Evolutionary conservation across 2,329 filamentous ascomycete genomes (phyloP).

Genomic region (Decorospora gaudefroyi): DNA sequence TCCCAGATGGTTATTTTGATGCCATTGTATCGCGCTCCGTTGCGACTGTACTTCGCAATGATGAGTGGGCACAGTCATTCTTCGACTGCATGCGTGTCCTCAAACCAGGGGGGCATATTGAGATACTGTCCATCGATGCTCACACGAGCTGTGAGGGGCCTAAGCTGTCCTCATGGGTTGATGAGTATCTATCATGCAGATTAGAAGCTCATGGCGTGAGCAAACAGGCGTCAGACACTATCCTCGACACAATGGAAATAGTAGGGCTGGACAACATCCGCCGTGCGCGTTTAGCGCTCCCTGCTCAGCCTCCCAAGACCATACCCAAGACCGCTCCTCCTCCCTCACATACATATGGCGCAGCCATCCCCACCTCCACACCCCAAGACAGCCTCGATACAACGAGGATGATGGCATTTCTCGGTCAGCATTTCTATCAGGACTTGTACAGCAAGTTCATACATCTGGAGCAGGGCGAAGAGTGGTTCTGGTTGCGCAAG

Average conservation of each 20-base stretch:
- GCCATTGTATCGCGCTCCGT: constrained; percentile 34
- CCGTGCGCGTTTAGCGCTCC: constrained; percentile 33
- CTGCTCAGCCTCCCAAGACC: constrained; percentile 22
- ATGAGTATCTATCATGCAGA: constrained; percentile 27
- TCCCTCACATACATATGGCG: constrained; percentile 13
- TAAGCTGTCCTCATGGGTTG: constrained; percentile 29
- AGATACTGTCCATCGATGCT: constrained; percentile 33
- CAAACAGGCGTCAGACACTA: constrained; percentile 32
- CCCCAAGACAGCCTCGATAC: constrained; percentile 28
- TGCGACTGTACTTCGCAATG: constrained; percentile 30
- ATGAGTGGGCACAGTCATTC: constrained; percentile 36
- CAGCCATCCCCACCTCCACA: constrained; percentile 16
- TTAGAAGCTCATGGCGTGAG: constrained; percentile 30
- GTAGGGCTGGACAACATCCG: constrained; percentile 36
- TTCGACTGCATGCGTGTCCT: constrained; percentile 37
- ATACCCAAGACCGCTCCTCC: constrained; percentile 9
- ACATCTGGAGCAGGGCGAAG: constrained; percentile 23
- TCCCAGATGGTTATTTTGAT: constrained; percentile 35
- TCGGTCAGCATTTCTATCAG: constrained; percentile 36
- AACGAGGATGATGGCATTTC: constrained; percentile 33
- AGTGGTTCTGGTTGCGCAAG: constrained; percentile 35
- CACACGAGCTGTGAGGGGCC: constrained; percentile 33
- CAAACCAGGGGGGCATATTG: constrained; percentile 35
- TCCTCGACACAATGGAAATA: constrained; percentile 38
- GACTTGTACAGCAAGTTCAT: constrained; percentile 30